These are phyloP conservation scores for Ceratobasidium theobromae DNA, from an alignment of 1,284 basidiomycete species.

Conservation along the genomic window DNA sequence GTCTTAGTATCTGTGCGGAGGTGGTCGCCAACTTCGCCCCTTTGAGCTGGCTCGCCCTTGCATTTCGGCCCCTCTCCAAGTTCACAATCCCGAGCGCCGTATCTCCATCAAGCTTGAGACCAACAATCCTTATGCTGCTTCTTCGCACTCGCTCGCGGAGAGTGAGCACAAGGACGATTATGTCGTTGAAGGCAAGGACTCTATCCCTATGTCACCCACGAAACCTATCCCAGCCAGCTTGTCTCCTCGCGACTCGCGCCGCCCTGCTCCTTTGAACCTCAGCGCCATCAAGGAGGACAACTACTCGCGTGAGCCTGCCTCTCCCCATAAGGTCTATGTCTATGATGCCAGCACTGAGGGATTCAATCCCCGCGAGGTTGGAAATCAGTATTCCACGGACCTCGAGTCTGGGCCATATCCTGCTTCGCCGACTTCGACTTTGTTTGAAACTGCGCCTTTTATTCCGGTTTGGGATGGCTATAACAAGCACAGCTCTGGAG, in stretches of 20 bases:
- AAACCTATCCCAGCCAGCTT: slow-evolving; percentile 3
- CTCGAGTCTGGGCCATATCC: slow-evolving; percentile 12
- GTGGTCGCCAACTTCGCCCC: slow-evolving; percentile 31
- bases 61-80: slow-evolving; percentile 31
- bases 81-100: slow-evolving; percentile 1
- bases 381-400: background rate
- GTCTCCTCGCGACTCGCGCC: slow-evolving; percentile 11
- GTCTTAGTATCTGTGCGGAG: slow-evolving; percentile 30
- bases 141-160: slow-evolving; percentile 12
- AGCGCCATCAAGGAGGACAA: background rate
- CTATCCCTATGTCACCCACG: slow-evolving; percentile 23
- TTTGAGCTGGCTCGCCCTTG: slow-evolving; percentile 31
- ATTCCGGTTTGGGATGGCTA: slow-evolving; percentile 18
- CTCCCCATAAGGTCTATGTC: slow-evolving; percentile 26
- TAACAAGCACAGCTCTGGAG: slow-evolving; percentile 14
- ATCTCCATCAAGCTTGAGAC: slow-evolving; percentile 25
- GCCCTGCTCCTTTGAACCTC: slow-evolving; percentile 19
- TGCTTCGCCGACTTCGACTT: slow-evolving; percentile 5
- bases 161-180: slow-evolving; percentile 16
- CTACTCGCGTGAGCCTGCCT: slow-evolving; percentile 8
- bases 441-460: slow-evolving; percentile 21
- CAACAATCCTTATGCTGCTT: slow-evolving; percentile 12
- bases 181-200: background rate
- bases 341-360: slow-evolving; percentile 30
- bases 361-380: slow-evolving; percentile 14